Conservation (phyloP, 163 green algal genomes). For the Scenedesmus sp. region DNA sequence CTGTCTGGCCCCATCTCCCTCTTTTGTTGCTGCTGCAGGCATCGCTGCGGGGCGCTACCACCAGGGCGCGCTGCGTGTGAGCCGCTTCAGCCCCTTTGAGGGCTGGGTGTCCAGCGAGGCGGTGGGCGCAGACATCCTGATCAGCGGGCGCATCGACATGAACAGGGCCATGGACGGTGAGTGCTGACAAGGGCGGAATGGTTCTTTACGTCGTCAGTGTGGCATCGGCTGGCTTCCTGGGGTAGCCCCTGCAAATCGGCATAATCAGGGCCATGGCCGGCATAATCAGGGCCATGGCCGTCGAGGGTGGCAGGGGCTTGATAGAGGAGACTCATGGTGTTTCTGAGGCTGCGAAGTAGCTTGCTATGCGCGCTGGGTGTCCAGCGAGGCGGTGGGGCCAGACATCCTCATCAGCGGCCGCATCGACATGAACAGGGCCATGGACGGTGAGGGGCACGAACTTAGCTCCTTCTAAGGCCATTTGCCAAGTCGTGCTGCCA, state of each 20-base stretch:
- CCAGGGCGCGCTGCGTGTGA: slow-evolving; percentile 87
- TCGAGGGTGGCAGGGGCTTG: too few species aligned
- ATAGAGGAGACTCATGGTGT: too few species aligned
- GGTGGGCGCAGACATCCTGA: slow-evolving; percentile 91
- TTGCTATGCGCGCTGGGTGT: slow-evolving; percentile 88
- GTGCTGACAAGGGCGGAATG: neutral
- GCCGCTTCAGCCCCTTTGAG: slow-evolving; percentile 91
- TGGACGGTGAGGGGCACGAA: slow-evolving; percentile 72
- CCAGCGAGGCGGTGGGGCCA: slow-evolving; percentile 78
- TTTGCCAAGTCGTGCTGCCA: too few species aligned
- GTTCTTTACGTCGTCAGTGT: too few species aligned
- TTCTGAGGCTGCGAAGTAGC: too few species aligned
- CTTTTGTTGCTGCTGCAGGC: neutral
- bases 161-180: slow-evolving; percentile 90
- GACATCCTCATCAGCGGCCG: slow-evolving; percentile 91
- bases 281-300: too few species aligned
- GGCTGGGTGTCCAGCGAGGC: slow-evolving; percentile 85
- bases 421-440: slow-evolving; percentile 89
- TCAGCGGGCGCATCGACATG: slow-evolving; percentile 85
- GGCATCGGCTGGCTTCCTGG: too few species aligned
- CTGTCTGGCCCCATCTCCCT: too few species aligned
- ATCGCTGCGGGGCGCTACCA: slow-evolving; percentile 87
- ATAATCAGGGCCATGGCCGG: too few species aligned
- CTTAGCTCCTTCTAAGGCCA: too few species aligned
- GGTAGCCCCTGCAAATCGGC: too few species aligned